Base-by-base conservation (phyloP, 768 basidiomycete species). In the Kwoniella dendrophila region DNA sequence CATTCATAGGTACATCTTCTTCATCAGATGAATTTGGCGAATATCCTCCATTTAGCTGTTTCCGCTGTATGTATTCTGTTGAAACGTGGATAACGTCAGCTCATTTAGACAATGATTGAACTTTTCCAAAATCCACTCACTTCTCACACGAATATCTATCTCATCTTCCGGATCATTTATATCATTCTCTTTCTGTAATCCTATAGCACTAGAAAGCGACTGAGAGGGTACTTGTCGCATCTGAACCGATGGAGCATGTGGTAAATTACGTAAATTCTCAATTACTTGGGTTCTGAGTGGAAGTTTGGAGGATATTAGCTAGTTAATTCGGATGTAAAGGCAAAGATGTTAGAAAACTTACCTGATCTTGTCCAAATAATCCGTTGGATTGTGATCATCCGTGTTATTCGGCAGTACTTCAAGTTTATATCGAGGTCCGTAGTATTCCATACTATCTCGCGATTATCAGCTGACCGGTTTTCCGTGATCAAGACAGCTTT, bases 321-420 rank as follows among this genome's bases (percentile, higher is more conserved):
- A 26, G 12, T 43, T 10, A 51, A 26, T 22, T 10, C 12, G 30
- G n/a, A n/a, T n/a, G n/a, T n/a, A n/a, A n/a, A n/a, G n/a, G n/a
- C n/a, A 12, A 34, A 14, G 6, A 22, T 29, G 7, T 41, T 81
- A 52, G 27, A 41, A 33, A 32, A 82, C 85, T 60, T 61, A 90
- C 88, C 88, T 85, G 56, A 94, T 88, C 69, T 83, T 83, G 59
- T 95, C 88, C 33, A 98, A 79, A 29, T 90, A 89, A 10, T 94
- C 89, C 65, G 84, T 85, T 62, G 87, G 79, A 75, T 98, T 99
- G 70, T 90, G 80, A 72, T 98, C 92, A 63, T 96, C 93, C 89
- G 95, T 91, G 73, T 98, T 98, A 72, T 89, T 97, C 65, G 85
- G 84, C 26, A 86, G 84, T 1, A 99, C 94, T 73, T 97, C 94